These are phyloP conservation scores for Cryphonectria carpinicola DNA, from an alignment of 2,329 filamentous ascomycete genomes.

Conservation along the genomic window DNA sequence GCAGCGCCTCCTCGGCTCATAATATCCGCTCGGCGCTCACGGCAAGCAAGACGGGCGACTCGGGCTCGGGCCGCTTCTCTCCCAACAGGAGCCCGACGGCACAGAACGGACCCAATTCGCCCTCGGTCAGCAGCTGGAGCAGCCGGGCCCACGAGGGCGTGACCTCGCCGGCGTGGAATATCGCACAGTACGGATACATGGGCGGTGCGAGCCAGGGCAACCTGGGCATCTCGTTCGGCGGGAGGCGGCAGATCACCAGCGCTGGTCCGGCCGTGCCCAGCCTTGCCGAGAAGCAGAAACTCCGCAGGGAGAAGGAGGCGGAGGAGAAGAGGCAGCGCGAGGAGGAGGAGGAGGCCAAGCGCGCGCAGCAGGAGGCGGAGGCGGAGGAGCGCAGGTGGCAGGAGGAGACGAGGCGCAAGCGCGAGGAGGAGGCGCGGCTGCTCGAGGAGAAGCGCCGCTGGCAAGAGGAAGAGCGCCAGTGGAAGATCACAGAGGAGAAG, in stretches of 20 bases:
- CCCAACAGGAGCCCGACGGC: slow-evolving; percentile 63
- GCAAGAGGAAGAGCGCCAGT: slow-evolving; percentile 77
- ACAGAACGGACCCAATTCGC: slow-evolving; percentile 47
- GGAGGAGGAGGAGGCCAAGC: slow-evolving; percentile 55
- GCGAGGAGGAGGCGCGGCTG: slow-evolving; percentile 63
- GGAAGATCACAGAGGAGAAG: slow-evolving; percentile 73
- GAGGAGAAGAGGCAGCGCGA: slow-evolving; percentile 65
- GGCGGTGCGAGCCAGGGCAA: slow-evolving; percentile 96
- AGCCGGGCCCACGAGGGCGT: slow-evolving; percentile 78
- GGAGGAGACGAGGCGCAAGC: slow-evolving; percentile 62
- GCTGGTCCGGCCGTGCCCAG: slow-evolving; percentile 79
- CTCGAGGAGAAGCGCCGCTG: slow-evolving; percentile 73
- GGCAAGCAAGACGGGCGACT: slow-evolving; percentile 58
- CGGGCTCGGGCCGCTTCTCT: slow-evolving; percentile 60
- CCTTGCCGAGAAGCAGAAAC: slow-evolving; percentile 81
- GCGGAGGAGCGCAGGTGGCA: slow-evolving; percentile 73
- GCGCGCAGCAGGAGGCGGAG: slow-evolving; percentile 56
- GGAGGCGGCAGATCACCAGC: slow-evolving; percentile 88
- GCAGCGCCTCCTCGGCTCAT: slow-evolving; percentile 60
- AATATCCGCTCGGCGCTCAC: slow-evolving; percentile 45
- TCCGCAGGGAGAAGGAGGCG: slow-evolving; percentile 57
- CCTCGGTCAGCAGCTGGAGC: slow-evolving; percentile 85
- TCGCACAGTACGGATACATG: slow-evolving; percentile 98
- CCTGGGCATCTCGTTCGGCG: slow-evolving; percentile 90
- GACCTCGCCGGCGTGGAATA: slow-evolving; percentile 95